phyloP scores from a whole-genome alignment of 345 rosid genomes.

The Populus alba region DNA sequence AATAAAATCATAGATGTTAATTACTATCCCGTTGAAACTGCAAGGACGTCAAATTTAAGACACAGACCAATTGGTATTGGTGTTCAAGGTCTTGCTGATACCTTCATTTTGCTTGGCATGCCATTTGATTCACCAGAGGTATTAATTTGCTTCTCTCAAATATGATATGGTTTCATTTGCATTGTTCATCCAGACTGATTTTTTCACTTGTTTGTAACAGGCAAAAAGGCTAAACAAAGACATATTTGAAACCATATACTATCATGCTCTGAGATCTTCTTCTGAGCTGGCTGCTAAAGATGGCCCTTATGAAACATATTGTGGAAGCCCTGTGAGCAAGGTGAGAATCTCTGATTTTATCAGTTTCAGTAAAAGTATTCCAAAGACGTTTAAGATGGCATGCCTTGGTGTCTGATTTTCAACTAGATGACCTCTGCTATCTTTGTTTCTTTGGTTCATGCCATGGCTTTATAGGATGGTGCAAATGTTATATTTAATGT shows the following conservation, averaged over 20 bases:
- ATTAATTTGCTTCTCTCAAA: not conserved
- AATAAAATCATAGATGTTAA: constrained; percentile 86
- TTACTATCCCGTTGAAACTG: constrained; percentile 83
- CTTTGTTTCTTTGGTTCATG: not conserved
- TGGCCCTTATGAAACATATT: constrained; percentile 71
- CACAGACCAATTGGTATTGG: constrained; percentile 95
- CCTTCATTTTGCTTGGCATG: constrained; percentile 87
- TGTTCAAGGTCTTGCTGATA: constrained; percentile 91
- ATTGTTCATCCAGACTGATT: not conserved
- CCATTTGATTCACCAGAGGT: constrained; percentile 87
- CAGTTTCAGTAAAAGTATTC: not conserved
- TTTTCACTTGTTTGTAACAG: constrained; percentile 30
- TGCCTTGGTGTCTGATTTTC: not conserved
- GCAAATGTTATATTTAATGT: not conserved
- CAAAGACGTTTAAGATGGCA: not conserved
- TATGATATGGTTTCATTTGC: not conserved
- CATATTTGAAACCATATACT: constrained; percentile 87
- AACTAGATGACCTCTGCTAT: not conserved
- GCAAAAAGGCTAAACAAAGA: constrained; percentile 83
- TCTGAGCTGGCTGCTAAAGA: constrained; percentile 60
- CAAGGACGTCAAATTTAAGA: constrained; percentile 65
- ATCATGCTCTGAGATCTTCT: constrained; percentile 73
- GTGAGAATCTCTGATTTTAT: constrained; percentile 23
- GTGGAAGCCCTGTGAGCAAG: constrained; percentile 90
- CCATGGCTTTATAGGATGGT: not conserved